phyloP scores from a whole-genome alignment of 306 rosid species.

The Rosa chinensis region DNA sequence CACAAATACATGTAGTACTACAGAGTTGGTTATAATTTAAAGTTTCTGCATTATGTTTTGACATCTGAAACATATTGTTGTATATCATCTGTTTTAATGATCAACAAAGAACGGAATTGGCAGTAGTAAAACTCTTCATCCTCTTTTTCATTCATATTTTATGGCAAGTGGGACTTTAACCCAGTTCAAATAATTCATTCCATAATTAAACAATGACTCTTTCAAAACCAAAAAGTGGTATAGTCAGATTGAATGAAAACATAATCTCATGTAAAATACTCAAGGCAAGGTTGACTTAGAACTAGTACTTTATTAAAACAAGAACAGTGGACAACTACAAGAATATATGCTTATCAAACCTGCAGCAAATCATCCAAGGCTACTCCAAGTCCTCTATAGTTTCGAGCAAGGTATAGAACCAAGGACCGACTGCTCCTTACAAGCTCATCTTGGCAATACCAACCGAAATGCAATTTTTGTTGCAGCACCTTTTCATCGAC shows the following conservation, averaged over 20 bases:
- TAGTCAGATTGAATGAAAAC: slow-evolving; percentile 2
- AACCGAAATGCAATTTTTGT: slow-evolving; percentile 58
- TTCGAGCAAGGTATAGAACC: slow-evolving; percentile 69
- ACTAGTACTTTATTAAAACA: neutral
- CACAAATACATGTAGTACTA: neutral
- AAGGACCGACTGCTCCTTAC: slow-evolving; percentile 71
- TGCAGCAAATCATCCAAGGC: slow-evolving; percentile 80
- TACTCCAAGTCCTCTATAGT: slow-evolving; percentile 75
- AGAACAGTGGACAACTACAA: neutral
- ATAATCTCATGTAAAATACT: neutral
- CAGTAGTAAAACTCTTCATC: neutral
- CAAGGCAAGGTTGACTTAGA: neutral
- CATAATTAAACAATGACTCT: neutral
- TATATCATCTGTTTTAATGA: neutral
- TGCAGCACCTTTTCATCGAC: slow-evolving; percentile 58
- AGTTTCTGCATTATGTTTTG: neutral
- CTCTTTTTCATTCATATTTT: neutral
- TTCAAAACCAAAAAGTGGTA: neutral
- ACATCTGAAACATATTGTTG: neutral
- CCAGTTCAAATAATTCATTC: neutral
- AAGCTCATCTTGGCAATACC: slow-evolving; percentile 74
- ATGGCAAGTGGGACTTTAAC: neutral
- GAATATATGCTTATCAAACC: slow-evolving; percentile 47
- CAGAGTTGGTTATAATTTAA: neutral
- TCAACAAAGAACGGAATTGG: neutral